Base-by-base conservation (phyloP, 2,329 filamentous ascomycete species). In the Alternaria tenuissima region DNA sequence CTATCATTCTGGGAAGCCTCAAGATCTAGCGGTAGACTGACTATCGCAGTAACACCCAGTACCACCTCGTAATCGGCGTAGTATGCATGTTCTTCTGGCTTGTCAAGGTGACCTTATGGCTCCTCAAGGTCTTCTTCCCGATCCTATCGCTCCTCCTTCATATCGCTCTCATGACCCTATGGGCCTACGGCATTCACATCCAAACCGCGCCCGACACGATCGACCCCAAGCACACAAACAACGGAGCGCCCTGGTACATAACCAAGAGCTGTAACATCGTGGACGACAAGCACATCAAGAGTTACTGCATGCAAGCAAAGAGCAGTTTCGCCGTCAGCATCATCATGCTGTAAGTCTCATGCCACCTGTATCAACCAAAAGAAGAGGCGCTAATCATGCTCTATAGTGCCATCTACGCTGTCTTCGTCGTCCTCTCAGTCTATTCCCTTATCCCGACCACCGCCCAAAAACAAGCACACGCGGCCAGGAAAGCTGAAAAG, bases 61-160 rank as follows among this genome's bases (percentile, higher is more conserved):
- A 87, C 80, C 93, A 94, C 72, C 87, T 93, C 67, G 89, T 89
- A 73, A 89, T 93, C 67, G 90, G 90, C 38, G 86, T 94, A 66
- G 82, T 93, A 55, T 89, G 88, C 59, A 89, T 91, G 76, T 94
- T 94, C 81, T 84, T 93, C 75, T 85, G 92, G 63, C 84, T 94
- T 44, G 82, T 85, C 76, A 93, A 93, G 81, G 83, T 86, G 64
- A 86, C 90, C 62, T 83, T 86, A 71, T 89, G 86, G 79, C 87
- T 92, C 71, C 87, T 93, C 84, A 87, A 89, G 75, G 80, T 89
- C 70, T 92, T 88, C 83, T 87, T 84, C 66, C 91, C 91, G 6
- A 74, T 91, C 61, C 60, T 93, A 57, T 87, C 86, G 60, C 76
- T 87, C 24, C 62, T 88, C 55, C 78, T 88, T 68, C 88, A 90